Conservation (phyloP, 2,329 filamentous ascomycete genomes). For the Ceratocystis diversiconidia region DNA sequence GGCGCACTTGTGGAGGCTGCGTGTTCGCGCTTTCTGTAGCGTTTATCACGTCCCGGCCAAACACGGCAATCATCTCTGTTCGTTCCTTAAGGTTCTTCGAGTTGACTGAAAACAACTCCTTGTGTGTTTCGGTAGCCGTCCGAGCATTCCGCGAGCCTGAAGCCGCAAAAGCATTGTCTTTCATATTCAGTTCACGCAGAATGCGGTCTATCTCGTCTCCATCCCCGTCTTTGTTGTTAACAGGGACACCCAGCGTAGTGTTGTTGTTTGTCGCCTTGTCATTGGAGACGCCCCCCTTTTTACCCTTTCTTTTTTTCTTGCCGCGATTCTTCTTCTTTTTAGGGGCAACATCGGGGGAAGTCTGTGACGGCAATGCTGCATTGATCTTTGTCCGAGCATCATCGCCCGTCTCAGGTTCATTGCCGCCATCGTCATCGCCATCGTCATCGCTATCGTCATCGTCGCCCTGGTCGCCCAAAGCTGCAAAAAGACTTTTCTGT, state of each 20-base stretch:
- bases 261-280: conserved; percentile 21
- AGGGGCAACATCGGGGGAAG: conserved; percentile 19
- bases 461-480: conserved; percentile 33
- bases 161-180: neutral
- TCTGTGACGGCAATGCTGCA: neutral
- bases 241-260: neutral
- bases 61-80: conserved; percentile 71
- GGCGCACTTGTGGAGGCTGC: conserved; percentile 25
- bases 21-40: conserved; percentile 38
- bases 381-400: conserved; percentile 19
- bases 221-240: conserved; percentile 19
- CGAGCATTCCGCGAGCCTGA: neutral
- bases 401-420: conserved; percentile 12
- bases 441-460: conserved; percentile 28
- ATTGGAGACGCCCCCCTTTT: conserved; percentile 27
- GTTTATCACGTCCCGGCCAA: conserved; percentile 43
- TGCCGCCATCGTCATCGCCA: conserved; percentile 21
- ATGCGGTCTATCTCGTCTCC: conserved; percentile 44
- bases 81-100: conserved; percentile 65
- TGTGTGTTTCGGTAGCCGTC: neutral
- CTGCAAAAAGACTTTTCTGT: conserved; percentile 37
- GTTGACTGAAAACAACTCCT: conserved; percentile 32
- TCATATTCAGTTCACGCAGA: conserved; percentile 31
- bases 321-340: conserved; percentile 30
- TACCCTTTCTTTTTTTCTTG: conserved; percentile 28